Evolutionary conservation across 2,329 filamentous ascomycete species (phyloP), one percentile per base, ranked within the genome.

Genomic region (Xylariales sp.): DNA sequence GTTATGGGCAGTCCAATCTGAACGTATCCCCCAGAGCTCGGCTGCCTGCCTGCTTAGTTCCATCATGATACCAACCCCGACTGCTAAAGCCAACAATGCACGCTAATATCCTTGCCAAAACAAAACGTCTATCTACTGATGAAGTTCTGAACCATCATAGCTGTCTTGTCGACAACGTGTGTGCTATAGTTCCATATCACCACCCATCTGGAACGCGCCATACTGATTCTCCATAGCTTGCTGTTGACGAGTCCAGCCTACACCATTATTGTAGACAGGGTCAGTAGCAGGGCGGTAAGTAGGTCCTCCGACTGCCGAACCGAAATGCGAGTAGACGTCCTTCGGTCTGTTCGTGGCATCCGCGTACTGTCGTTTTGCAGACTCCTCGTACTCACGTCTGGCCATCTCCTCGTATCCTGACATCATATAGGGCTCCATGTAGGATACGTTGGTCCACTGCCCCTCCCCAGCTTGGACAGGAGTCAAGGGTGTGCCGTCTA

Each of bases 381-480:
- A 72, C 42, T 71, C 65, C 52, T 84, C 74, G 47, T 82, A 79
- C 55, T 86, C 82, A 40, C 78, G 71, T 44, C 72, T 70, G 44
- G 83, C 79, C 43, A 86, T 65, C 55, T 78, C 71, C 54, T 88
- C 84, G 58, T 95, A 95, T 11, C 89, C 89, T 5, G 80, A 83
- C 35, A 78, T 62, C 77, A 95, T 94, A 63, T 95, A 95, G 1
- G 88, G 88, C 62, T 94, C 88, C 28, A 77, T 79, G 46, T 77
- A 71, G 33, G 61, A 48, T 55, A 64, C 58, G 20, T 54, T 50
- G 34, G 68, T 53, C 76, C 78, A 82, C 38, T 70, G 68, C 19
- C 76, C 70, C 45, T 80, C 73, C 7, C 63, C 61, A 3, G 65
- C 66, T 57, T 82, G 78, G 6, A 70, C 60, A 1, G 70, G 64